Evolutionary conservation across 129 eudicot genomes (phyloP), one percentile per base, ranked within the genome.

Genomic region (Sambucus nigra): DNA sequence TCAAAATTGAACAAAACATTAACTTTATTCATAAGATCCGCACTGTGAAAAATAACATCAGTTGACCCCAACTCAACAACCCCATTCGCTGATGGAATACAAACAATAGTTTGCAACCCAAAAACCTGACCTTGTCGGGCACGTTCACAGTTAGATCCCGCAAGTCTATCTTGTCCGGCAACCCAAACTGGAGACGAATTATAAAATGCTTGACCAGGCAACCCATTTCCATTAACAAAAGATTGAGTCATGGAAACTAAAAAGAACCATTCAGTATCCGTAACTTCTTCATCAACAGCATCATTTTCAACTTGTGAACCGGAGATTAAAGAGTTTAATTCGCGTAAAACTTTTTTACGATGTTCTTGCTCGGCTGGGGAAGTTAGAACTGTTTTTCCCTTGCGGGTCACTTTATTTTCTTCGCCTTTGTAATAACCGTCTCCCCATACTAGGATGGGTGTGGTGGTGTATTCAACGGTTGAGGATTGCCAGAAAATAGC

Each of bases 401-500:
- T 67, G 12, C 39, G 25, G 12, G 15, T 55, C 47, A 55, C 14
- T 42, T 65, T 60, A 0, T 70, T 58, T 17, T 77, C 79, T 11
- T 81, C 95, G 0, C 93, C 95, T 33, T 75, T 81, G 53, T 89
- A 89, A 60, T 84, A 89, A 2, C 95, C 97, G 40, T 89, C 97
- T 1, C 93, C 95, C 97, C 95, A 89, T 5, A 83, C 84, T 23
- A 89, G 49, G 5, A 84, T n/a, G 1, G 78, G 73, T 8, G 51
- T 48, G 1, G 72, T 14, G 1, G 76, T 18, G 61, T 57, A 68
- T 38, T 84, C 88, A 0, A 49, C 59, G 9, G 45, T 50, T 1
- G 82, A 80, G 0, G 79, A 81, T 46, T 89, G 97, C 97, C 97
- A 89, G 69, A 89, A 89, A 5, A 89, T 89, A 0, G 95, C 95